Base-by-base conservation (phyloP, 164 flowering plant genomes). In the Sextonia rubra region DNA sequence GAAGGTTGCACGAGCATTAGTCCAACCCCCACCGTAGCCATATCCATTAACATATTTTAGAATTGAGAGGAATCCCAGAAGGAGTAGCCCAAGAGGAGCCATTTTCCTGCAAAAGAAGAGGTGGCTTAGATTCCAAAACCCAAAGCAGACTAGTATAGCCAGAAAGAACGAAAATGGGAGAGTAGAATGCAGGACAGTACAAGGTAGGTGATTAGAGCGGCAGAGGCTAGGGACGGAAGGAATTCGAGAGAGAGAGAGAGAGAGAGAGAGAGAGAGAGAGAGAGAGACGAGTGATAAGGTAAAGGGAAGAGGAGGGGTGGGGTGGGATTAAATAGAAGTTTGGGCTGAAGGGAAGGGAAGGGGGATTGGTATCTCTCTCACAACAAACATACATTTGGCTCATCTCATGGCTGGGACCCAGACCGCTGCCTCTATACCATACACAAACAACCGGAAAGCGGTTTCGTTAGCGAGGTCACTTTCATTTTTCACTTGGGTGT, bases 51-150 rank as follows among this genome's bases (percentile, higher is more conserved):
- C 90, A 72, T 75, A 70, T 1, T 82, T 79, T 26, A 76, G 69
- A 77, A 85, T 56, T 69, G 90, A 78, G 63, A 89, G 82, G 25
- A 85, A 61, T 71, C 84, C 85, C 83, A 88, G 58, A 71, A 84
- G 14, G 47, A 87, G 32, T 60, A 84, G 27, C 60, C 70, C 80
- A 73, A 73, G 62, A 60, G 30, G 29, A 72, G 78, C 83, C 90
- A 88, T 88, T 83, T 79, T 74, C 82, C 85, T 82, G 79, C 82
- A 83, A 32, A 76, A 64, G 47, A 27, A 27, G n/a, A 64, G 58
- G 58, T 20, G 58, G 20, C 6, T 52, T 52, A 66, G 56, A 56
- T 26, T 56, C 66, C 37, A 18, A 1, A 23, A 58, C 17, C 6
- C 18, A 22, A 15, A 52, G n/a, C 58, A 52, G 58, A 52, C 17